Evolutionary conservation across 2,329 filamentous ascomycete genomes (phyloP), one percentile per base, ranked within the genome.

Genomic region (Trichoderma guizhouense): DNA sequence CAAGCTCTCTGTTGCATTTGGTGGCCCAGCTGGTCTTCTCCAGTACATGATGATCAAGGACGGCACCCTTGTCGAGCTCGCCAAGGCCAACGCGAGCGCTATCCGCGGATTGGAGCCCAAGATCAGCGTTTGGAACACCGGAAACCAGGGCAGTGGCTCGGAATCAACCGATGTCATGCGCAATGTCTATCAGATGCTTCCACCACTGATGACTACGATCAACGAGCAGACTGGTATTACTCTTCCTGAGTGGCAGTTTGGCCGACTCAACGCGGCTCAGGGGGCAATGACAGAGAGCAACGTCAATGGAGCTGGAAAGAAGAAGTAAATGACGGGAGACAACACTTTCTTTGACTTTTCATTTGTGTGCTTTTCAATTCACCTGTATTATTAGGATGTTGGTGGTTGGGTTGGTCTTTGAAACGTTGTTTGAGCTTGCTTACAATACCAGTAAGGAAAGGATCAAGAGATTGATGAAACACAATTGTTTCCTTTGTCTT

Each of bases 1-100:
- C 74, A 89, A 91, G 76, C 86, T 97, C 78, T 86, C 91, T 3
- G 81, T 86, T 1, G 93, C 93, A 0, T 90, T 97, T 60, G 93
- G 93, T 72, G 93, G 94, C 0, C 92, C 94, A 2, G 87, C 90
- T 43, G 92, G 92, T 34, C 86, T 97, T 72, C 85, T 97, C 76
- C 91, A 95, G 80, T 95, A 92, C 85, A 87, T 95, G 82, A 97
- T 97, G 94, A 90, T 97, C 78, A 91, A 95, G 83, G 91, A 91
- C 81, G 91, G 91, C 76, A 93, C 91, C 0, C 95, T 93, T 80
- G 88, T 93, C 78, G 87, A 91, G 76, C 87, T 97, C 64, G 93
- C 93, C 72, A 86, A 91, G 76, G 93, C 92, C 64, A 97, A 97
- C 76, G 93, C 92, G 61, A 80, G 86, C 36, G 93, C 93, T 36